Percentiles rank a stretch among this genome's conserved stretches.
These are phyloP conservation scores for Sporisorium reilianum DNA, from an alignment of 1,284 basidiomycete genomes.

Conservation along the genomic window DNA sequence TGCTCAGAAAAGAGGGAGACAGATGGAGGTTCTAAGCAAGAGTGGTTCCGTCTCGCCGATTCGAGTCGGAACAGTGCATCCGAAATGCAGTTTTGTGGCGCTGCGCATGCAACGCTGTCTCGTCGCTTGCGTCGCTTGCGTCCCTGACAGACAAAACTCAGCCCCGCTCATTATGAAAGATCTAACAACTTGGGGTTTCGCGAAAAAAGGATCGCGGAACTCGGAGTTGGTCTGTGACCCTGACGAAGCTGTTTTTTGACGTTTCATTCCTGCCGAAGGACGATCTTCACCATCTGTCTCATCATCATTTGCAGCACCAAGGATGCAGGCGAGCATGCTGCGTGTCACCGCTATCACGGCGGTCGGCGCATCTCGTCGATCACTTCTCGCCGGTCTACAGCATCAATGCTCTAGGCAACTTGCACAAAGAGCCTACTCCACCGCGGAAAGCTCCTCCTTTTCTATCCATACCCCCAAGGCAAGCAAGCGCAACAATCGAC, in stretches of 20 bases:
- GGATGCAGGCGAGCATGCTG: slow-evolving; percentile 11
- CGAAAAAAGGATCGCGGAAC: neutral
- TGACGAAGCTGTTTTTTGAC: neutral
- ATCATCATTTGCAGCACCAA: neutral
- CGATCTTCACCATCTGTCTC: neutral
- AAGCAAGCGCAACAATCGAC: neutral
- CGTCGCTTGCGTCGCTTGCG: neutral
- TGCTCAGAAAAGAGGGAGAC: neutral
- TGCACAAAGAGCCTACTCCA: slow-evolving; percentile 16
- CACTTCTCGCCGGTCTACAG: slow-evolving; percentile 9
- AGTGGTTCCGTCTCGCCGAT: too few species aligned
- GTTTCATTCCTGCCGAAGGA: slow-evolving; percentile 2
- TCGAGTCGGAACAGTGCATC: neutral
- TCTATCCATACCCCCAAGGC: slow-evolving; percentile 29
- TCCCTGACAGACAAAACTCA: neutral
- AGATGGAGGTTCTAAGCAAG: neutral
- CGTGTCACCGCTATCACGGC: slow-evolving; percentile 23
- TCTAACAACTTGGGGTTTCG: too few species aligned
- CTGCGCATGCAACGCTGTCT: neutral
- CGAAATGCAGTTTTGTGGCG: neutral
- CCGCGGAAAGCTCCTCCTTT: slow-evolving; percentile 20
- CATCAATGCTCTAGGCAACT: neutral
- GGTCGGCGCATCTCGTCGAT: slow-evolving; percentile 19
- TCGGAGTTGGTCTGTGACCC: neutral
- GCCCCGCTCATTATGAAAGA: neutral